phyloP scores from a whole-genome alignment of 345 rosid species.

The Draba incana region DNA sequence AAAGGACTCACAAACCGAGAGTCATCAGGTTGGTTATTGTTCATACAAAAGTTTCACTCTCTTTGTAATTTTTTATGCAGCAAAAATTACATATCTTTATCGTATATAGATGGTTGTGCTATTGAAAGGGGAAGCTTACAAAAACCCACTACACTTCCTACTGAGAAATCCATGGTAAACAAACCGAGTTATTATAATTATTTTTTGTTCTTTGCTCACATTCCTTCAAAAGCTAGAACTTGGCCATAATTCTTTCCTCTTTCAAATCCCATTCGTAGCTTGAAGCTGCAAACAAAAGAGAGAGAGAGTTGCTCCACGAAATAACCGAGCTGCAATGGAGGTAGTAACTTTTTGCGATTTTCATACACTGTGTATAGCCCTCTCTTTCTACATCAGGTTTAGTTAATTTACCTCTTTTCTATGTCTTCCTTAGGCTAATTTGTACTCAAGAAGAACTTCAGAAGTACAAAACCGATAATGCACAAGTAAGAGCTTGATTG shows the following conservation, averaged over 20 bases:
- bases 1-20: constrained; percentile 63
- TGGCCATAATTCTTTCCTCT: constrained; percentile 12
- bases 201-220: background rate
- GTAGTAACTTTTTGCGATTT: constrained; percentile 43
- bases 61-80: background rate
- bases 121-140: constrained; percentile 52
- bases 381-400: too few species aligned
- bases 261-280: constrained; percentile 52
- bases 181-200: background rate
- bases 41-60: constrained; percentile 2
- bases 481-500: constrained; percentile 1
- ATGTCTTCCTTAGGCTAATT: background rate
- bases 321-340: constrained; percentile 88
- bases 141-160: constrained; percentile 26
- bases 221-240: constrained; percentile 1
- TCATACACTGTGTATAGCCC: background rate
- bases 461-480: constrained; percentile 10
- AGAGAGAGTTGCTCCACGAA: constrained; percentile 85
- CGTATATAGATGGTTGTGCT: constrained; percentile 47
- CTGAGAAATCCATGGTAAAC: constrained; percentile 77
- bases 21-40: constrained; percentile 52
- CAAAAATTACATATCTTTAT: constrained; percentile 28
- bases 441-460: constrained; percentile 22
- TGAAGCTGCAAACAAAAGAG: constrained; percentile 90
- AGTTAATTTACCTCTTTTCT: too few species aligned